A percentile compares a stretch with the other conserved stretches of the same genome.
Evolutionary conservation across 2,329 filamentous ascomycete species (phyloP).

Genomic region (Alternaria dauci): DNA sequence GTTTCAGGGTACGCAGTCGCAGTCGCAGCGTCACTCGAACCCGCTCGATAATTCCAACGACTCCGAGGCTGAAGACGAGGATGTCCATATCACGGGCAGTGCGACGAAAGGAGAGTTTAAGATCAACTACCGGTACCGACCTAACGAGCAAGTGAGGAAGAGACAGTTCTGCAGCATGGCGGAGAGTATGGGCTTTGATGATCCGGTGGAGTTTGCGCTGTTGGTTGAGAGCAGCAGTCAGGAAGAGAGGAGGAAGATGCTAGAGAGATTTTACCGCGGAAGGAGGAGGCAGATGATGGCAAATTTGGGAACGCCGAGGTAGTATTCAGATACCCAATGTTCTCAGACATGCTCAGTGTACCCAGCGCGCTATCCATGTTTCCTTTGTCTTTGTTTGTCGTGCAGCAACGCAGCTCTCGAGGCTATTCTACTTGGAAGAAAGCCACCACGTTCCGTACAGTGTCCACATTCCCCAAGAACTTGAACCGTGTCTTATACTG

Average conservation of each 20-base stretch:
- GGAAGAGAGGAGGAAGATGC: constrained; percentile 76
- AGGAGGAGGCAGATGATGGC: constrained; percentile 61
- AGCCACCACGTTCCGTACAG: too few relatives aligned
- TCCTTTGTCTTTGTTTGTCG: too few relatives aligned
- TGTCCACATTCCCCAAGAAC: too few relatives aligned
- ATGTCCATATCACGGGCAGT: constrained; percentile 19
- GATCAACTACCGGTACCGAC: constrained; percentile 71
- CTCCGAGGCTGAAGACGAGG: constrained; percentile 28
- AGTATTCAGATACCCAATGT: not conserved
- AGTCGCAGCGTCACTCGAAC: constrained; percentile 18
- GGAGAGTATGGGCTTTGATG: constrained; percentile 75
- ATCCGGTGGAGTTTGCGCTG: constrained; percentile 84
- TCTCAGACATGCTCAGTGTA: too few relatives aligned
- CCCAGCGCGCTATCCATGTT: too few relatives aligned
- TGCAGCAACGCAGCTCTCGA: too few relatives aligned
- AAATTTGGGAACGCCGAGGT: not conserved
- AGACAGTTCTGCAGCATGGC: constrained; percentile 95
- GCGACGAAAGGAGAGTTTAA: constrained; percentile 48
- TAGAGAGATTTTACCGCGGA: constrained; percentile 80
- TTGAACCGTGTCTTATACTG: too few relatives aligned
- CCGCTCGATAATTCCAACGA: constrained; percentile 20
- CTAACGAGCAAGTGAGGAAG: constrained; percentile 74
- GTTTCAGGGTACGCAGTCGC: constrained; percentile 62
- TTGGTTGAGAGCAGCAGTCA: constrained; percentile 92
- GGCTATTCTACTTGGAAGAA: too few relatives aligned